Evolutionary conservation across 73 alveolate species (phyloP).

Genomic region (Stentor roeselii): DNA sequence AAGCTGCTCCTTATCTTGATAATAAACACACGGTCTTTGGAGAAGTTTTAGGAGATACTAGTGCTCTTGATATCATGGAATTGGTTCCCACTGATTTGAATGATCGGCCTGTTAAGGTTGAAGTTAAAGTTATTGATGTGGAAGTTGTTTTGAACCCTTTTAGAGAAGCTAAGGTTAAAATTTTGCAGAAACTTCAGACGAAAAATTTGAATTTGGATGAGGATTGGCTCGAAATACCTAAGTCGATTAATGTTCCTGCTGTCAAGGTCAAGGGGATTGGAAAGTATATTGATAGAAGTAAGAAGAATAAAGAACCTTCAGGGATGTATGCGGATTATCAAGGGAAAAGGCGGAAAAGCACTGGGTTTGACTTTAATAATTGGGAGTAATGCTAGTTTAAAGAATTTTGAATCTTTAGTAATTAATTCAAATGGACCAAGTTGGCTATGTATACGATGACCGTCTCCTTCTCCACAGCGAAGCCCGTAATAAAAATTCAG

Average conservation of each 20-base stretch:
- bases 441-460: slow-evolving; percentile 27
- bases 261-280: neutral
- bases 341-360: neutral
- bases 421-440: slow-evolving; percentile 14
- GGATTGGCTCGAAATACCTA: slow-evolving; percentile 25
- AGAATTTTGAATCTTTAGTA: too few species aligned
- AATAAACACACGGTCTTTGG: slow-evolving; percentile 85
- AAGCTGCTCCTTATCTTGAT: slow-evolving; percentile 62
- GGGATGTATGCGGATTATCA: slow-evolving; percentile 22
- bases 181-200: slow-evolving; percentile 51
- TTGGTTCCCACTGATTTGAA: slow-evolving; percentile 43
- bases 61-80: slow-evolving; percentile 67
- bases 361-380: slow-evolving; percentile 10
- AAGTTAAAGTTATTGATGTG: slow-evolving; percentile 59
- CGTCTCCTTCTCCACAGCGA: slow-evolving; percentile 7
- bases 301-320: neutral
- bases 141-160: slow-evolving; percentile 80
- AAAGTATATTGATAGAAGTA: neutral
- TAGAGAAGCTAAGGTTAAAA: slow-evolving; percentile 54
- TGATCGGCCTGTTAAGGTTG: slow-evolving; percentile 55
- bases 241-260: neutral
- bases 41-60: slow-evolving; percentile 61
- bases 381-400: too few species aligned
- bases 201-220: slow-evolving; percentile 43
- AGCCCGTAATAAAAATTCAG: slow-evolving; percentile 13